phyloP scores from a whole-genome alignment of 164 flowering plant species.

The Nelumbo lutea region DNA sequence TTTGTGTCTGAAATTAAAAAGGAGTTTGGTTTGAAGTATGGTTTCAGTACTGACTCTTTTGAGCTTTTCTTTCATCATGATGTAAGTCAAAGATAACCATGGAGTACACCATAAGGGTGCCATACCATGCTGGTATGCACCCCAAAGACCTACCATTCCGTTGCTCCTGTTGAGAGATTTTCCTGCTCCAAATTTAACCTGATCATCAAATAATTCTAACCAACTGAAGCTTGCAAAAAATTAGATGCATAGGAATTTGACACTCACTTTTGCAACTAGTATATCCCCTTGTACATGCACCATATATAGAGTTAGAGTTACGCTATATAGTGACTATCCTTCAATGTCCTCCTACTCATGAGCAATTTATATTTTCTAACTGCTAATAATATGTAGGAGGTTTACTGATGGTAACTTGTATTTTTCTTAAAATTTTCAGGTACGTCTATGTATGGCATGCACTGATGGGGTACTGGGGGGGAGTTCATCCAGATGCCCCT shows the following conservation, averaged over 20 bases:
- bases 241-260: not conserved
- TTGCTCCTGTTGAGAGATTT: not conserved
- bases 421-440: slow-evolving; percentile 26
- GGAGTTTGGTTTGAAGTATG: slow-evolving; percentile 50
- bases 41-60: not conserved
- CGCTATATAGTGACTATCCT: not conserved
- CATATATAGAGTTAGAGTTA: not conserved
- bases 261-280: not conserved
- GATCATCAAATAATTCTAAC: not conserved
- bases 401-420: not conserved
- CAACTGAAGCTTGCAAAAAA: not conserved
- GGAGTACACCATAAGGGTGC: not conserved
- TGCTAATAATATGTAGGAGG: not conserved
- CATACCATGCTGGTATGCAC: not conserved
- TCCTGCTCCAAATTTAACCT: not conserved
- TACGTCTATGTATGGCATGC: slow-evolving; percentile 77
- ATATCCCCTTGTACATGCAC: not conserved
- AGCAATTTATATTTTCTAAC: not conserved
- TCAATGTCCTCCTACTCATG: not conserved
- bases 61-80: not conserved
- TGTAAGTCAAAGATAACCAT: not conserved
- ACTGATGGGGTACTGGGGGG: slow-evolving; percentile 69
- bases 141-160: not conserved
- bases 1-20: slow-evolving; percentile 41
- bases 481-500: slow-evolving; percentile 41